Conservation (phyloP, 768 basidiomycete genomes). For the Mycena alexandri region DNA sequence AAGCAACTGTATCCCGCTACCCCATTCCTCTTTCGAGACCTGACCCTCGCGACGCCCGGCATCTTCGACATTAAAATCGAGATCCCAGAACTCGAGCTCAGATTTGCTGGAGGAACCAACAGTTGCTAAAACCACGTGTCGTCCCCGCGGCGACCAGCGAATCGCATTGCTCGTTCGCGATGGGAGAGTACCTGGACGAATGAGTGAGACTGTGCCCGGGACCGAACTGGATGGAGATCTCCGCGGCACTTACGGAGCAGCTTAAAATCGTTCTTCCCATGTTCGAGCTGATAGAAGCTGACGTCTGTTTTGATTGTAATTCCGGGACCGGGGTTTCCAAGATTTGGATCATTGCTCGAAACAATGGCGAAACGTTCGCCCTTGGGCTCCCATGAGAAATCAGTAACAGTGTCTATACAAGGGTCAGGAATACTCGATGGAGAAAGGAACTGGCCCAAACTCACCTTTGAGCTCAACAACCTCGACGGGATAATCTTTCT, state of each 20-base stretch:
- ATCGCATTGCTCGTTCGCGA: conserved; percentile 92
- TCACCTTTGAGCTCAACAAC: conserved; percentile 96
- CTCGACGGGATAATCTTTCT: conserved; percentile 98
- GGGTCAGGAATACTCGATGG: conserved; percentile 18
- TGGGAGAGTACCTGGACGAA: conserved; percentile 74
- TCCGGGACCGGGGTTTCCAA: conserved; percentile 90
- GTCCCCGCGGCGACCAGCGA: conserved; percentile 96
- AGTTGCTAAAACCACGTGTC: conserved; percentile 95
- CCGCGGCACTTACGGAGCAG: conserved; percentile 73
- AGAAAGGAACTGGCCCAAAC: conserved; percentile 17
- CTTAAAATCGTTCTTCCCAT: conserved; percentile 93
- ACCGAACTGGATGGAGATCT: conserved; percentile 26
- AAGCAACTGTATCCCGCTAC: conserved; percentile 86
- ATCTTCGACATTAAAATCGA: conserved; percentile 87
- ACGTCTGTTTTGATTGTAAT: conserved; percentile 97
- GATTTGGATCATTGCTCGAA: conserved; percentile 93
- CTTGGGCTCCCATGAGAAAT: conserved; percentile 99
- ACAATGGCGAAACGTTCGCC: conserved; percentile 97
- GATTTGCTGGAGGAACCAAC: conserved; percentile 96
- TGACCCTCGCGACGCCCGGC: conserved; percentile 64
- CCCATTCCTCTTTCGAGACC: conserved; percentile 79
- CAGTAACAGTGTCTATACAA: conserved; percentile 85
- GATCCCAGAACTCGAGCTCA: conserved; percentile 98
- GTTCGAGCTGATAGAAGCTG: conserved; percentile 95
- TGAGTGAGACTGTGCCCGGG: conserved; percentile 19